Evolutionary conservation across 164 flowering plant species (phyloP).

Genomic region (Stephania yunnanensis): DNA sequence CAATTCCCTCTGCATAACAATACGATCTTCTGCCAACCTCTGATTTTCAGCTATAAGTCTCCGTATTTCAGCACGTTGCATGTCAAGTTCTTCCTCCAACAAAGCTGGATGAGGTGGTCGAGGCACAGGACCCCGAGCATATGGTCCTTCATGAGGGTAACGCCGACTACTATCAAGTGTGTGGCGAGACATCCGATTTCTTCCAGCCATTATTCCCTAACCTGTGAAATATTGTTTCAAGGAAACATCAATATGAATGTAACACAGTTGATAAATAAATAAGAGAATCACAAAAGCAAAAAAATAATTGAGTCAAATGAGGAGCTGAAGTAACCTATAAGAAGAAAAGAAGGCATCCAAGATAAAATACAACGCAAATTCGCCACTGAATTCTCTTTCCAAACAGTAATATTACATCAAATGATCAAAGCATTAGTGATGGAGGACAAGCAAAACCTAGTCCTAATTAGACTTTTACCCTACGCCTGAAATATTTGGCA

Average conservation of each 20-base stretch:
- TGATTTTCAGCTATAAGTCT: constrained; percentile 73
- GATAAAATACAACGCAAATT: not conserved
- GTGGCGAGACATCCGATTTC: constrained; percentile 63
- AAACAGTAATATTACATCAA: not conserved
- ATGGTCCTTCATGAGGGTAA: constrained; percentile 55
- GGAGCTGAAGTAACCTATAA: not conserved
- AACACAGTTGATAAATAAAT: not conserved
- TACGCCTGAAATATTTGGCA: too few species aligned
- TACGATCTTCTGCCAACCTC: constrained; percentile 68
- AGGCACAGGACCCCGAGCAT: constrained; percentile 45
- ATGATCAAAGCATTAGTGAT: not conserved
- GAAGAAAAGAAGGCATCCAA: not conserved
- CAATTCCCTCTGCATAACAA: constrained; percentile 61
- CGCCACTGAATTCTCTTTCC: not conserved
- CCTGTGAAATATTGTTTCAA: constrained; percentile 15
- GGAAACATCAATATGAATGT: not conserved
- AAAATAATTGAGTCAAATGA: not conserved
- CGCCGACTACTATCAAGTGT: constrained; percentile 45
- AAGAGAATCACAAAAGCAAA: not conserved
- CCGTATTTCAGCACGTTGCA: constrained; percentile 63
- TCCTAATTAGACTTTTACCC: too few species aligned
- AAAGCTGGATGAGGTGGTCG: constrained; percentile 72
- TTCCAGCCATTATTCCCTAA: constrained; percentile 56
- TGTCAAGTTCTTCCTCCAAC: constrained; percentile 85
- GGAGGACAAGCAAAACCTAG: not conserved